Evolutionary conservation across 768 basidiomycete genomes (phyloP), one percentile per base, ranked within the genome.

Genomic region (Auricularia auricula-judae): DNA sequence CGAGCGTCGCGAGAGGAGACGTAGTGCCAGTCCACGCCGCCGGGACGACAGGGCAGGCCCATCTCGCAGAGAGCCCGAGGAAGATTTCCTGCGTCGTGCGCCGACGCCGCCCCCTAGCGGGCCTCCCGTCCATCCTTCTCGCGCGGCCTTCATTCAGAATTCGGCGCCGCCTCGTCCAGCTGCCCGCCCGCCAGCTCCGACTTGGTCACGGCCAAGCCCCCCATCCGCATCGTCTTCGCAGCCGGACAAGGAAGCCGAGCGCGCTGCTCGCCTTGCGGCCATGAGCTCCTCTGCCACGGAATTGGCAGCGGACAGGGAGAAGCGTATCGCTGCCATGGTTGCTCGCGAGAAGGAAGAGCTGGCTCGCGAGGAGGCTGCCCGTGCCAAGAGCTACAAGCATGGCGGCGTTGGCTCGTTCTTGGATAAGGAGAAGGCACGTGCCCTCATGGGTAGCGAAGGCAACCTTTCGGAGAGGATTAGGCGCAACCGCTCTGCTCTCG

Each of bases 251-350:
- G 66, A 75, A 7, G 79, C 81, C 1, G 88, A 87, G 35, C 87
- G 94, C 39, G 86, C 86, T 3, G 89, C 90, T 34, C 86, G 91
- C n/a, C 79, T 98, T 35, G 95, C 92, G 0, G 89, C 93, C 3
- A 98, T 98, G 96, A 76, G 86, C 29, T 75, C 81, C 1, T 84
- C 87, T 65, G 96, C 96, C 1, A 73, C 78, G n/a, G 73, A 74
- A 7, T 80, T 93, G 77, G 82, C 84, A 58, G 73, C 74, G 0
- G 86, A 93, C 56, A 85, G 95, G 33, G 84, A 88, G 66, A 83
- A 86, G 67, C 84, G 89, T 23, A 77, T 98, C 10, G 79, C 84
- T 3, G 77, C 79, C 18, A 72, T 92, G 64, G 76, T 92, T 34
- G 86, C 85, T 72, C 84, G 85, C 72, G 93, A 97, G 73, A 89